Conservation (phyloP, 345 rosid species). For the Diplotaxis tenuifolia region DNA sequence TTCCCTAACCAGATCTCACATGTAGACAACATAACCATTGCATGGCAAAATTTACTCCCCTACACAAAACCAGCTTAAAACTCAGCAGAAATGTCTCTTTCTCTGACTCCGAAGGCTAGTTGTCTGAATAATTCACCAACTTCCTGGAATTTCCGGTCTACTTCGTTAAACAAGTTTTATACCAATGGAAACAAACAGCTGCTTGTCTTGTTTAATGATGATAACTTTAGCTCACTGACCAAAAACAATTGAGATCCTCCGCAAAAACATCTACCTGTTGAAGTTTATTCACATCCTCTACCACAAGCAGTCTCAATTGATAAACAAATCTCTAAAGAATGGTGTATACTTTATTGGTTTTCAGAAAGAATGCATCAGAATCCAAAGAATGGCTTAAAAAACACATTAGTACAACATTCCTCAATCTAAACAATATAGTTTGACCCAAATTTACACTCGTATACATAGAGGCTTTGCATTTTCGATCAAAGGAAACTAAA, state of each 20-base stretch:
- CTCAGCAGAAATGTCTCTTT: constrained; percentile 9
- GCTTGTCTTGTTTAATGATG: constrained; percentile 29
- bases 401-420: neutral
- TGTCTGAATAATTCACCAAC: constrained; percentile 24
- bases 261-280: constrained; percentile 30
- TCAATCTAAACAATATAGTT: too few relatives aligned
- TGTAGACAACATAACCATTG: neutral
- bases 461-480: too few relatives aligned
- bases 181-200: neutral
- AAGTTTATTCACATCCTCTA: neutral
- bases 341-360: neutral
- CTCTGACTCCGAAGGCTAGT: constrained; percentile 19
- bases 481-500: too few relatives aligned
- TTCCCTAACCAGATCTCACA: neutral
- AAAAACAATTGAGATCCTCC: constrained; percentile 12
- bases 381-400: neutral
- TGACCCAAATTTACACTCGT: too few relatives aligned
- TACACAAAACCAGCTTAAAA: neutral
- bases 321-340: neutral
- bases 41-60: neutral
- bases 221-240: constrained; percentile 29
- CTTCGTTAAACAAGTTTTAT: constrained; percentile 18
- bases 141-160: neutral
- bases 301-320: constrained; percentile 14
- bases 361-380: neutral